phyloP scores from a whole-genome alignment of 768 basidiomycete species.

The Agaricus subrufescens region DNA sequence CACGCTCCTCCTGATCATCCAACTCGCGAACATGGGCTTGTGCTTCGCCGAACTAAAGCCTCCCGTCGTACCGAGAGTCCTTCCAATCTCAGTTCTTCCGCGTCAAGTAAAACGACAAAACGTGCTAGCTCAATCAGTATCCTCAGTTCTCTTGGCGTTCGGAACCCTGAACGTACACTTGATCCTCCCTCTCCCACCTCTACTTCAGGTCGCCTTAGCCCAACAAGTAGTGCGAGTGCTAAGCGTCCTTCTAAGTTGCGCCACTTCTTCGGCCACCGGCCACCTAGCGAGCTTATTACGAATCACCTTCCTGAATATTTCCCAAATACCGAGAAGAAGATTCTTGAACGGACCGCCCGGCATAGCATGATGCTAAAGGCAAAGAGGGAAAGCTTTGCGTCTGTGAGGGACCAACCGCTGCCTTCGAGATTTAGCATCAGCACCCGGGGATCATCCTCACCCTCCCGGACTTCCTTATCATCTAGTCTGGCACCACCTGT shows the following conservation, averaged over 20 bases:
- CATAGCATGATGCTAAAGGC: slow-evolving; percentile 75
- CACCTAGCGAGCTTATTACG: slow-evolving; percentile 95
- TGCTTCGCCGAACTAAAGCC: slow-evolving; percentile 46
- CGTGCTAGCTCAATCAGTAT: slow-evolving; percentile 94
- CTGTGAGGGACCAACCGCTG: slow-evolving; percentile 37
- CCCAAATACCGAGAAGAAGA: slow-evolving; percentile 89
- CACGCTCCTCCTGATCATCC: slow-evolving; percentile 76
- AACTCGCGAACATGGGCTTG: slow-evolving; percentile 74
- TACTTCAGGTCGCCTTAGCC: slow-evolving; percentile 18
- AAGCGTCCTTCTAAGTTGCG: slow-evolving; percentile 70
- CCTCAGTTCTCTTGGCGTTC: slow-evolving; percentile 88
- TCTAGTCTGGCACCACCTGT: slow-evolving; percentile 36
- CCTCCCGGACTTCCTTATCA: slow-evolving; percentile 42
- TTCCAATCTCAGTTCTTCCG: slow-evolving; percentile 27
- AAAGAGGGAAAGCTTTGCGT: slow-evolving; percentile 48
- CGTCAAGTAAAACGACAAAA: slow-evolving; percentile 58
- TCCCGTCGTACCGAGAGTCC: slow-evolving; percentile 40
- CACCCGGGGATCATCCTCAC: slow-evolving; percentile 50
- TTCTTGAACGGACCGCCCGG: slow-evolving; percentile 80
- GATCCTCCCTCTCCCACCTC: slow-evolving; percentile 54
- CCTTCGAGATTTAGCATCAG: slow-evolving; percentile 62
- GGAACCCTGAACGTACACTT: slow-evolving; percentile 65
- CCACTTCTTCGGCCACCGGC: slow-evolving; percentile 98
- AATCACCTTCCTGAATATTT: slow-evolving; percentile 94
- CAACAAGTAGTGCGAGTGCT: slow-evolving; percentile 29